These are phyloP conservation scores for Sapria himalayana DNA, from an alignment of 345 rosid species.

Conservation along the genomic window DNA sequence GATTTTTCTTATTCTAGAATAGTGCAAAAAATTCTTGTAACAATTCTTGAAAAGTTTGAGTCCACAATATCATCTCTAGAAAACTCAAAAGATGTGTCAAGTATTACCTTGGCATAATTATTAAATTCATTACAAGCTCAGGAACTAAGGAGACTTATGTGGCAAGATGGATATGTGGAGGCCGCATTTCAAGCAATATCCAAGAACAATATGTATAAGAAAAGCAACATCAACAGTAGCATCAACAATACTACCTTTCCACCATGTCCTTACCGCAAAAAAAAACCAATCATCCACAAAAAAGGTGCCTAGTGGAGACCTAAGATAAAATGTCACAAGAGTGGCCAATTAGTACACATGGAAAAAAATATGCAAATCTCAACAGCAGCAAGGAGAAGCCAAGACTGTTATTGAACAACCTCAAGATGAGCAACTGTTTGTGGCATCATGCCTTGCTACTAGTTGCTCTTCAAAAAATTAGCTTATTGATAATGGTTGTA, in stretches of 20 bases:
- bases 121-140: slow-evolving; percentile 6
- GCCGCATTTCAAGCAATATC: not conserved
- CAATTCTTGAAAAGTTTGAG: slow-evolving; percentile 2
- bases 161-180: slow-evolving; percentile 1
- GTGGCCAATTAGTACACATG: slow-evolving; percentile 1
- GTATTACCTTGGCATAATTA: slow-evolving; percentile 1
- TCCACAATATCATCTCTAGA: slow-evolving; percentile 1
- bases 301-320: slow-evolving; percentile 4
- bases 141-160: slow-evolving; percentile 5
- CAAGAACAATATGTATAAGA: not conserved
- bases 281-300: not conserved
- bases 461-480: not conserved
- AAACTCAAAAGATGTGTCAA: slow-evolving; percentile 1
- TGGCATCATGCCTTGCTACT: not conserved
- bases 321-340: slow-evolving; percentile 1
- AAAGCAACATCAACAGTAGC: not conserved
- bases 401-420: not conserved
- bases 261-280: slow-evolving; percentile 3
- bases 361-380: slow-evolving; percentile 2
- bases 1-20: not conserved
- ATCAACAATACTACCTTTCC: not conserved
- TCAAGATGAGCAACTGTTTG: not conserved
- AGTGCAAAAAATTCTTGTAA: slow-evolving; percentile 2
- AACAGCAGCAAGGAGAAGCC: slow-evolving; percentile 2
- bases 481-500: slow-evolving; percentile 3